Base-by-base conservation (phyloP, 768 basidiomycete species). In the Xerocomellus intermedius region DNA sequence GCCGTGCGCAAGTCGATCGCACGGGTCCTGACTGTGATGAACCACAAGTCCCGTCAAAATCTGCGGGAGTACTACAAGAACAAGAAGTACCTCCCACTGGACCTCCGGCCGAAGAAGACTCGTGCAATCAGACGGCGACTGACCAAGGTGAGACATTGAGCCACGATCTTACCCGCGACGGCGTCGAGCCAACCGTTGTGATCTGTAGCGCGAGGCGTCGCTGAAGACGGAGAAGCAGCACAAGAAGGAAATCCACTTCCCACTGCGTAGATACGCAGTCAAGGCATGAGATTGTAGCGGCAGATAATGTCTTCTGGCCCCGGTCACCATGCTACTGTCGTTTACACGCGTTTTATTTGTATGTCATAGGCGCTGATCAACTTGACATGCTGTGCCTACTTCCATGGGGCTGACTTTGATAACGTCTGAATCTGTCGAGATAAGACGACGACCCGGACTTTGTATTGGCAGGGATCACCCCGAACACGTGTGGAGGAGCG, bases 1-100 rank as follows among this genome's bases (percentile, higher is more conserved):
- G 82, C 89, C 63, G 93, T 98, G 75, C 95, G 97, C 82, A 98
- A 98, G 80, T 95, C 93, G 62, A 92, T 99, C 71, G 97, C 97
- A 60, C 93, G 97, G 52, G 95, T 98, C 63, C 75, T 98, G 78
- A 99, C 97, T 42, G 94, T 98, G 67, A 96, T 89, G 82, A 98
- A 97, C 88, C 90, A 93, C 74, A 99, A 99, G 78, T 86, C 88
- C 64, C 91, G 96, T 64, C 89, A 94, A 80, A 94, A 94, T 77
- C 85, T 97, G 63, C 91, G 93, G 52, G 95, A 98, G 75, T 94
- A 86, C 81, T 98, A 98, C 91, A 96, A 96, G 83, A 77, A 80
- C 74, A 96, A 96, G 86, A 95, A 92, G 72, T 91, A 91, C 78
- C 79, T 91, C 62, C 97, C 97, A 60, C 93, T 98, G 63, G 97